Base-by-base conservation (phyloP, 1,139 yeast genomes). In the Yamadazyma blattariae region DNA sequence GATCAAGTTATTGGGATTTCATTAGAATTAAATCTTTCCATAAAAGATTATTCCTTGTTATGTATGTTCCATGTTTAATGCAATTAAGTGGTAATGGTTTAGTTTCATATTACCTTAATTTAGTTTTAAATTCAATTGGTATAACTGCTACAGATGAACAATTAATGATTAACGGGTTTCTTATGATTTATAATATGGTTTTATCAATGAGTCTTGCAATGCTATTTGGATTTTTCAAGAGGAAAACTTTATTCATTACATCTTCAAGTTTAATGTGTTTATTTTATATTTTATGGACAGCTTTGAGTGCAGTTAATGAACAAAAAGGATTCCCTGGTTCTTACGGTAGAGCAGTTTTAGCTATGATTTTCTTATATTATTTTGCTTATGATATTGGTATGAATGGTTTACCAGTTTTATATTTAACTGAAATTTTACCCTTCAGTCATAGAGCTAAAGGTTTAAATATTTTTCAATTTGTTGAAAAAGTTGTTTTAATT, bases 81-180 rank as follows among this genome's bases (percentile, higher is more conserved):
- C 54, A 50, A 36, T 49, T 48, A 30, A 36, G 44, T 27, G 58
- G 58, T 29, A 50, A 48, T 36, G 47, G 48, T 28, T 52, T 51
- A 20, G 40, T 42, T 32, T 35, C 50, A n/a, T 53, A 53, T 34
- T 53, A 52, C 39, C 36, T 50, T 31, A 42, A 52, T 4, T 47
- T 52, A 2, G 41, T 53, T 35, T 47, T 53, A 25, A 30, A 36
- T 21, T 39, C 46, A 14, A 32, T 52, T 17, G 56, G 56, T n/a
- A 46, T 53, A 30, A 39, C 43, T 15, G 43, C 37, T 20, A 35
- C 47, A 7, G 38, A 49, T 7, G 45, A 54, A 7, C 75, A 72
- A 50, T 57, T 72, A 37, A 51, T 64, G 35, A 67, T 71, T 40
- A 72, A 71, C 47, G 75, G 66, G 20, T 55, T 60, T 26, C 51